Conservation (phyloP, 2,329 filamentous ascomycete species). For the Apiospora sp. region DNA sequence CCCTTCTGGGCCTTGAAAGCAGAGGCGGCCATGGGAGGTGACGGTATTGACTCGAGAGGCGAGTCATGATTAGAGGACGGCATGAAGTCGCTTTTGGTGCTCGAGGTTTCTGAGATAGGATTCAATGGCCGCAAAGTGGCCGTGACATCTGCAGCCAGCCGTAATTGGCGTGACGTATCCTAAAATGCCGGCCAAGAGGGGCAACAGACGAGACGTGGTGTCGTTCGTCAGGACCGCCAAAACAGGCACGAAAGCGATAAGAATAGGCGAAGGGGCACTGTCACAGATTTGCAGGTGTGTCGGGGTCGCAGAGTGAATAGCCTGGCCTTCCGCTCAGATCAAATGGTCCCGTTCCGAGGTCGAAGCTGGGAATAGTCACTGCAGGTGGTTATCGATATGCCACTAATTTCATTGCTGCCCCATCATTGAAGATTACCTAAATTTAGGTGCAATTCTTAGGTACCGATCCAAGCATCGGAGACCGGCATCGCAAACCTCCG, state of each 20-base stretch:
- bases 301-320: neutral
- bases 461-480: neutral
- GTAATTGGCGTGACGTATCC: constrained; percentile 13
- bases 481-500: constrained; percentile 6
- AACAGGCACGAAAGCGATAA: neutral
- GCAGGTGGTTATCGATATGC: constrained; percentile 14
- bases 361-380: constrained; percentile 8
- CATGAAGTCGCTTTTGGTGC: constrained; percentile 59
- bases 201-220: neutral
- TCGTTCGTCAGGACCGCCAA: neutral
- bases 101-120: neutral
- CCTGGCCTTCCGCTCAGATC: neutral
- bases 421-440: constrained; percentile 3
- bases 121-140: constrained; percentile 20
- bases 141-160: constrained; percentile 10
- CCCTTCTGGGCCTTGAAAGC: constrained; percentile 66
- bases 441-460: constrained; percentile 5
- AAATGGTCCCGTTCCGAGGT: neutral
- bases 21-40: constrained; percentile 73
- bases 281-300: neutral
- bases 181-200: constrained; percentile 3
- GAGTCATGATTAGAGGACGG: constrained; percentile 71
- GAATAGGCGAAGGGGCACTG: neutral
- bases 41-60: constrained; percentile 69
- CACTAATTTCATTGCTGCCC: constrained; percentile 16